phyloP scores from a whole-genome alignment of 2,329 filamentous ascomycete genomes.

The Drechslera avenae region DNA sequence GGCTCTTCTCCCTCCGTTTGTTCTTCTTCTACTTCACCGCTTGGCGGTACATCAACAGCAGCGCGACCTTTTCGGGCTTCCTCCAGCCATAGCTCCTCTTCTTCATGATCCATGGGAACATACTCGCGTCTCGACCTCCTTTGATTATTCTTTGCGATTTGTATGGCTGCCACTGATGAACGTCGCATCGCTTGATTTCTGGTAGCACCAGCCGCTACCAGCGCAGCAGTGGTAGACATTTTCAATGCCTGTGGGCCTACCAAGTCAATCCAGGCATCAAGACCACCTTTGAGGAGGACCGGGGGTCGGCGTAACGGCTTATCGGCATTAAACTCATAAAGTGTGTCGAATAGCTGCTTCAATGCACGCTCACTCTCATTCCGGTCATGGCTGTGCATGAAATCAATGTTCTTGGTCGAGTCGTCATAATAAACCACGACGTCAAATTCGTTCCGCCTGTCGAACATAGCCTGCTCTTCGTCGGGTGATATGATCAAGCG shows the following conservation, averaged over 20 bases:
- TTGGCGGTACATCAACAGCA: conserved; percentile 42
- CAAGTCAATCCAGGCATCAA: conserved; percentile 86
- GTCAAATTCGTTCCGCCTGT: conserved; percentile 75
- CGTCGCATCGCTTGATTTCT: conserved; percentile 58
- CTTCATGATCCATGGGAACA: conserved; percentile 77
- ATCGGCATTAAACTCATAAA: conserved; percentile 82
- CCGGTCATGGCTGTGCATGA: conserved; percentile 55
- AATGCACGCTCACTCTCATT: conserved; percentile 59
- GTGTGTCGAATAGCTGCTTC: conserved; percentile 74
- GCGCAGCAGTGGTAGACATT: conserved; percentile 60
- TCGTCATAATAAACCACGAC: conserved; percentile 92
- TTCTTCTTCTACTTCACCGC: conserved; percentile 40
- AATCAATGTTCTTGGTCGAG: conserved; percentile 63
- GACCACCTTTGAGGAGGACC: conserved; percentile 78
- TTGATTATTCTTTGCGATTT: conserved; percentile 58
- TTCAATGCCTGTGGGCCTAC: conserved; percentile 71
- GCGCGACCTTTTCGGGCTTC: conserved; percentile 71
- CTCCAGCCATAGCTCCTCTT: conserved; percentile 80
- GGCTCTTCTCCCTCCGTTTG: too few species aligned
- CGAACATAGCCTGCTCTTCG: conserved; percentile 77
- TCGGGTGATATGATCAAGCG: conserved; percentile 72
- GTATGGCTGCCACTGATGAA: conserved; percentile 56
- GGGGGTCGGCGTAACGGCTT: conserved; percentile 75
- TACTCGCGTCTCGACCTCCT: conserved; percentile 64
- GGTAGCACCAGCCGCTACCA: conserved; percentile 53